Percentiles rank a stretch among this genome's conserved stretches.
Evolutionary conservation across 176 grass and related monocot species (phyloP).

Genomic region (Avena eriantha): DNA sequence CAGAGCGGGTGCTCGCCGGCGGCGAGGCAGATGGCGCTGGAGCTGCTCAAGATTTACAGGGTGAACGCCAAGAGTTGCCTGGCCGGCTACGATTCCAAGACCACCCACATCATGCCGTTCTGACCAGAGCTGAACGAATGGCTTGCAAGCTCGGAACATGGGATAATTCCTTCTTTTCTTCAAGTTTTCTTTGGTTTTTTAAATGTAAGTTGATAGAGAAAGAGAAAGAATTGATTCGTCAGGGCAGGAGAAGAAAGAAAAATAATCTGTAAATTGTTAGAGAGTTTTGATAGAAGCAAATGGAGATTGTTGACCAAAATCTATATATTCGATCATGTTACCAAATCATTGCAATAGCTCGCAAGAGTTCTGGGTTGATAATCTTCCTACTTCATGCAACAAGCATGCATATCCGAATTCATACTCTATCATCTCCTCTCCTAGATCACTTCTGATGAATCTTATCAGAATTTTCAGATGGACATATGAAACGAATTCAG

Average conservation of each 20-base stretch:
- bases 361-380: slow-evolving; percentile 15
- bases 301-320: slow-evolving; percentile 27
- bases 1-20: slow-evolving; percentile 81
- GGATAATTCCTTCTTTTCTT: slow-evolving; percentile 22
- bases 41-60: slow-evolving; percentile 87
- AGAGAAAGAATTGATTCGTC: slow-evolving; percentile 44
- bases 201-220: slow-evolving; percentile 49
- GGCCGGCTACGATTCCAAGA: slow-evolving; percentile 92
- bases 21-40: slow-evolving; percentile 76
- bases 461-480: background rate
- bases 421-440: too few relatives aligned
- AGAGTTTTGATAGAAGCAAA: slow-evolving; percentile 44
- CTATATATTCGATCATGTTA: background rate
- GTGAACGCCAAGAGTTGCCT: slow-evolving; percentile 89
- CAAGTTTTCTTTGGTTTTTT: background rate
- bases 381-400: background rate
- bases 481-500: background rate
- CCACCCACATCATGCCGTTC: slow-evolving; percentile 96
- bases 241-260: background rate
- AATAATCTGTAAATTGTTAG: slow-evolving; percentile 48
- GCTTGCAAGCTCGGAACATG: slow-evolving; percentile 34
- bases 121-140: slow-evolving; percentile 42
- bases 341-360: background rate
- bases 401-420: background rate
- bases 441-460: background rate